Conservation (phyloP, 106 monocot species). For the Dendrobium nobile region DNA sequence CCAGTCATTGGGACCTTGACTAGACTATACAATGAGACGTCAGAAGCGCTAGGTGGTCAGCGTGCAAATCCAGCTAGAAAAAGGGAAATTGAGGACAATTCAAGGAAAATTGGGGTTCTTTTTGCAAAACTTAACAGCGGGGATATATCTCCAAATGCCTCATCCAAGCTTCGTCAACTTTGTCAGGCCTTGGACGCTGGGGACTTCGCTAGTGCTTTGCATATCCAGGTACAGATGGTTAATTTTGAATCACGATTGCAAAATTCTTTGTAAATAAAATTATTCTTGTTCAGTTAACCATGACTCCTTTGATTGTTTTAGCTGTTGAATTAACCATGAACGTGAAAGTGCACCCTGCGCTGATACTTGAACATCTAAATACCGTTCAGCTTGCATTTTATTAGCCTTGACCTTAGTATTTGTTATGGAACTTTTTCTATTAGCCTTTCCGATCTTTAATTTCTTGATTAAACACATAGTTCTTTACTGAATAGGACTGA, state of each 20-base stretch:
- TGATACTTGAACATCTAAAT: not conserved
- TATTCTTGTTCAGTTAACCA: not conserved
- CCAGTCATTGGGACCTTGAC: constrained; percentile 82
- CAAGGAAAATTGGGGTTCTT: constrained; percentile 79
- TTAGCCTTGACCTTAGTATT: not conserved
- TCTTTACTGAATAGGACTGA: too few species aligned
- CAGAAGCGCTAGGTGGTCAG: constrained; percentile 74
- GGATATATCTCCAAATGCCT: constrained; percentile 85
- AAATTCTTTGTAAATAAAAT: not conserved
- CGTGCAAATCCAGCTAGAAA: constrained; percentile 74
- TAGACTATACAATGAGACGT: constrained; percentile 74
- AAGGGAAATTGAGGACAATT: constrained; percentile 93
- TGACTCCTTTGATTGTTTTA: not conserved
- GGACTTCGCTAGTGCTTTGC: constrained; percentile 73
- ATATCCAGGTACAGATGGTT: constrained; percentile 59
- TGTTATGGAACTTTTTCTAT: too few species aligned
- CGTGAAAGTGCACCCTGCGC: too few species aligned
- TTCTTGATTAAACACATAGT: too few species aligned
- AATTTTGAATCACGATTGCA: not conserved
- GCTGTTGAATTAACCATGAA: too few species aligned
- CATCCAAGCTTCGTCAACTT: constrained; percentile 77
- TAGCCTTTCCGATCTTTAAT: too few species aligned
- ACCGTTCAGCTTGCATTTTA: not conserved
- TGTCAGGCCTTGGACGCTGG: constrained; percentile 67
- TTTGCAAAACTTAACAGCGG: constrained; percentile 79